Evolutionary conservation across 1,284 basidiomycete species (phyloP).

Genomic region (Singerocomus inundabilis): DNA sequence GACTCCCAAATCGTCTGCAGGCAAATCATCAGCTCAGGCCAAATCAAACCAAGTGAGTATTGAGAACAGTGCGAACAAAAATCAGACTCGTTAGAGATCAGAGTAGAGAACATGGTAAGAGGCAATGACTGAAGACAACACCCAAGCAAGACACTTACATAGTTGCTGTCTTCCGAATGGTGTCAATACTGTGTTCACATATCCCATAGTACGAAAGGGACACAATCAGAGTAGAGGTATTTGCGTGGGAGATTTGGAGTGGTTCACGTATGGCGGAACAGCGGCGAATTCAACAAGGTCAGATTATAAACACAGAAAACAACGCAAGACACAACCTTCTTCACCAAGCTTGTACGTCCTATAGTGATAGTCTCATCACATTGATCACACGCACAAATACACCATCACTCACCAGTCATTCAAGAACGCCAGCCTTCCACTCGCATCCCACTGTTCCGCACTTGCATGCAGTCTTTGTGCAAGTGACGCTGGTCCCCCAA

Average conservation of each 20-base stretch:
- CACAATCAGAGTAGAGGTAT: not conserved
- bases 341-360: constrained; percentile 82
- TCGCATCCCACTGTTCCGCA: constrained; percentile 58
- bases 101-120: not conserved
- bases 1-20: constrained; percentile 65
- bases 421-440: constrained; percentile 67
- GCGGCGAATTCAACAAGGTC: not conserved
- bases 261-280: not conserved
- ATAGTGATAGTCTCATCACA: not conserved
- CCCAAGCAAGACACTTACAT: constrained; percentile 44
- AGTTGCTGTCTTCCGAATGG: constrained; percentile 82
- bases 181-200: constrained; percentile 56
- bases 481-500: constrained; percentile 66
- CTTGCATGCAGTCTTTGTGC: constrained; percentile 55
- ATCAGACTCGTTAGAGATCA: not conserved
- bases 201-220: not conserved
- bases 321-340: constrained; percentile 39
- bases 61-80: not conserved
- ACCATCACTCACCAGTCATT: constrained; percentile 63
- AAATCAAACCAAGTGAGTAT: not conserved
- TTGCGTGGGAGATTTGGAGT: not conserved
- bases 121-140: not conserved
- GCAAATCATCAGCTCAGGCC: not conserved
- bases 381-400: constrained; percentile 1
- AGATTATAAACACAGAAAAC: not conserved